Conservation (phyloP, 345 rosid species). For the Citrus glauca region DNA sequence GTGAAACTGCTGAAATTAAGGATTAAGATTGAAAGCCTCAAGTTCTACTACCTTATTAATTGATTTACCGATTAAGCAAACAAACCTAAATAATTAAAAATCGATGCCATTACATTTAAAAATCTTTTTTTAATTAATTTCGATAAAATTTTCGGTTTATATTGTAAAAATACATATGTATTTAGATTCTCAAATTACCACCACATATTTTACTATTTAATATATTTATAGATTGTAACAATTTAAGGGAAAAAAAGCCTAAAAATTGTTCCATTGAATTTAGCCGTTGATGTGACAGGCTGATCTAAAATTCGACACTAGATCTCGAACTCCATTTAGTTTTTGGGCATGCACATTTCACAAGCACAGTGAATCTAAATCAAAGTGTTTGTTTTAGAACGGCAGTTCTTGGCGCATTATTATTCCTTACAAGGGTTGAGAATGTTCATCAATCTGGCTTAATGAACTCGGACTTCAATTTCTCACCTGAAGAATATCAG, state of each 20-base stretch:
- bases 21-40: too few relatives aligned
- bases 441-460: neutral
- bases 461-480: constrained; percentile 20
- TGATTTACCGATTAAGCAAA: neutral
- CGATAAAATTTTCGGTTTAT: too few relatives aligned
- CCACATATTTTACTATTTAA: too few relatives aligned
- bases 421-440: neutral
- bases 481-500: neutral
- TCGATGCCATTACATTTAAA: too few relatives aligned
- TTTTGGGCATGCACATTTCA: neutral
- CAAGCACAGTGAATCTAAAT: neutral
- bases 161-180: too few relatives aligned
- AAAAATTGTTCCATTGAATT: too few relatives aligned
- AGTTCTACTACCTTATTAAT: too few relatives aligned
- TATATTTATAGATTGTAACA: too few relatives aligned
- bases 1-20: constrained; percentile 16
- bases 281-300: too few relatives aligned
- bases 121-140: too few relatives aligned
- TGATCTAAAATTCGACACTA: too few relatives aligned
- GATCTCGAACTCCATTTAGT: neutral
- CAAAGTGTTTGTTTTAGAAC: neutral
- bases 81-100: neutral
- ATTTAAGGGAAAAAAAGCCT: too few relatives aligned
- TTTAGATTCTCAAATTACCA: neutral
- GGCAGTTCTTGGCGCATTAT: neutral